phyloP scores from a whole-genome alignment of 106 monocot species.

The Hemerocallis citrina region DNA sequence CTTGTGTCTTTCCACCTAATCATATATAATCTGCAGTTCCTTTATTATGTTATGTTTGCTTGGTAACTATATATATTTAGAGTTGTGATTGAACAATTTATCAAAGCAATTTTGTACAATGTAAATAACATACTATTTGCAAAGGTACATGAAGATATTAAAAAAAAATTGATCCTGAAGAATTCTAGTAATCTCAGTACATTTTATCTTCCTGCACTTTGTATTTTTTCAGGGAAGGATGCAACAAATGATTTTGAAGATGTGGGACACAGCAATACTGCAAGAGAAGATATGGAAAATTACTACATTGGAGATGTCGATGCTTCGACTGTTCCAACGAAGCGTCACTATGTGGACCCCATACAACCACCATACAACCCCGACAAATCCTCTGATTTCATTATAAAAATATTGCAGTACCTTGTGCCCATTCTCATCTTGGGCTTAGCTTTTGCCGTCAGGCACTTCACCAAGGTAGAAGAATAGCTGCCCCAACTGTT shows the following conservation, averaged over 20 bases:
- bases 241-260: slow-evolving; percentile 63
- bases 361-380: slow-evolving; percentile 30
- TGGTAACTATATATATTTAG: no score
- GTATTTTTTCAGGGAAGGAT: slow-evolving; percentile 43
- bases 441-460: slow-evolving; percentile 54
- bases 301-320: slow-evolving; percentile 49
- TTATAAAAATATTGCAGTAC: slow-evolving; percentile 57
- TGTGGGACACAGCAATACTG: slow-evolving; percentile 44
- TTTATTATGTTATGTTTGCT: no score
- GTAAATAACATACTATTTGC: no score
- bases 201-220: not conserved
- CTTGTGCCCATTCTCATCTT: slow-evolving; percentile 65
- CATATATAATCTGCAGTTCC: no score
- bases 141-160: no score
- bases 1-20: no score
- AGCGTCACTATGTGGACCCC: slow-evolving; percentile 18
- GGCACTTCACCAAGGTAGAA: slow-evolving; percentile 53
- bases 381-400: slow-evolving; percentile 30
- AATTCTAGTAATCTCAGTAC: not conserved
- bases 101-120: no score
- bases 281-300: slow-evolving; percentile 48
- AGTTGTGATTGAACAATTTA: no score
- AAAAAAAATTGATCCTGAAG: no score
- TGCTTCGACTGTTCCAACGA: slow-evolving; percentile 24
- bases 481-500: slow-evolving; percentile 2